These are phyloP conservation scores for Marasmius tenuissimus DNA, from an alignment of 1,284 basidiomycete species.

Conservation along the genomic window DNA sequence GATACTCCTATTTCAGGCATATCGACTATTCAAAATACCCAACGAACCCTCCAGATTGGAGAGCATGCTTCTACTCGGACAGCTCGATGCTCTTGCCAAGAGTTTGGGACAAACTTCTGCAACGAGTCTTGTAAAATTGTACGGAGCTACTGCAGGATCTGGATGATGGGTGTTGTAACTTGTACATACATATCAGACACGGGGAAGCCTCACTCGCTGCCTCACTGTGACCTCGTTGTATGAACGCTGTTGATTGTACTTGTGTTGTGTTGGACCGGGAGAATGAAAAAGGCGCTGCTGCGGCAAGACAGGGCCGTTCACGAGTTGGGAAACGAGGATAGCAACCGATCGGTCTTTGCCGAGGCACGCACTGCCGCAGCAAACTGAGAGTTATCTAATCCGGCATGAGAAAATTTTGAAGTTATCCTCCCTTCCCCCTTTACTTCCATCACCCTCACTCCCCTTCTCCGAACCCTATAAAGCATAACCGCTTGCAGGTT, in stretches of 20 bases:
- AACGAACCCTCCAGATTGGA: constrained; percentile 90
- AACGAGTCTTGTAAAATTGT: constrained; percentile 75
- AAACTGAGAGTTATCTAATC: background rate
- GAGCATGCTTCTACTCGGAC: constrained; percentile 84
- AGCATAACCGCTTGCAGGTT: constrained; percentile 1
- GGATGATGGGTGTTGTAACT: constrained; percentile 14
- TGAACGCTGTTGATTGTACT: background rate
- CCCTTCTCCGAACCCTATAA: constrained; percentile 10
- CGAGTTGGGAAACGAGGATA: background rate
- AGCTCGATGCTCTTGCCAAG: constrained; percentile 83
- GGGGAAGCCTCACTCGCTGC: background rate
- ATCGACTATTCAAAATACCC: constrained; percentile 84
- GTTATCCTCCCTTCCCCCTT: constrained; percentile 1
- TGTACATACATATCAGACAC: constrained; percentile 8
- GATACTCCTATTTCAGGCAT: background rate
- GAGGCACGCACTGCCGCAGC: background rate
- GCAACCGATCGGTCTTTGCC: background rate
- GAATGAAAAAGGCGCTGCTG: background rate
- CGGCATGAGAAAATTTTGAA: background rate
- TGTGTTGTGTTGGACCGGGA: background rate
- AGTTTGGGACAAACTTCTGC: constrained; percentile 74
- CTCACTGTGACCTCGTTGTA: background rate
- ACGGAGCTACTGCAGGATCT: constrained; percentile 51
- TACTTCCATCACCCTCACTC: background rate
- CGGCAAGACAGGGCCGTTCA: background rate